Evolutionary conservation across 805 yeast species (phyloP).

Genomic region (Cyberlindnera nakhonratchasimensis): DNA sequence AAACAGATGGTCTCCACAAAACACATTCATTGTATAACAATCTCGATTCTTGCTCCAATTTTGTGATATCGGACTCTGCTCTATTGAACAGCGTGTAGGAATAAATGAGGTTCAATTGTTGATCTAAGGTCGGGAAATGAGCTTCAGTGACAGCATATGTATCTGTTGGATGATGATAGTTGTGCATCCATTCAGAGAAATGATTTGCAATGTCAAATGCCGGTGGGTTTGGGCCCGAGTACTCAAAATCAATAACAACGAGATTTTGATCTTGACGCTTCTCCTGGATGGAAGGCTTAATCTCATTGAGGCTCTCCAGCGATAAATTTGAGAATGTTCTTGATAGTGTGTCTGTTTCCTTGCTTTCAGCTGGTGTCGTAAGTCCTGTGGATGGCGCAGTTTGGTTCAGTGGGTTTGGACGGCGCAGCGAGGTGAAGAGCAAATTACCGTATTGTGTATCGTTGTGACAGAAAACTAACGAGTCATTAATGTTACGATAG

Average conservation of each 20-base stretch:
- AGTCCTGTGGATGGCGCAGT: not conserved
- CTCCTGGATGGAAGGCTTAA: slow-evolving; percentile 37
- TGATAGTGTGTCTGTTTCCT: not conserved
- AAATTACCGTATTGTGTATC: slow-evolving; percentile 97
- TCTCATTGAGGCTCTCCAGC: slow-evolving; percentile 22
- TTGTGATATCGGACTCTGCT: slow-evolving; percentile 22
- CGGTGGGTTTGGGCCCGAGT: slow-evolving; percentile 85
- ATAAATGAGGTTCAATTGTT: slow-evolving; percentile 66
- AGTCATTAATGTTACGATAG: slow-evolving; percentile 44
- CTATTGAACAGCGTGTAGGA: slow-evolving; percentile 44
- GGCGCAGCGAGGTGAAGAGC: slow-evolving; percentile 45
- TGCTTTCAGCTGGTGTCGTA: not conserved
- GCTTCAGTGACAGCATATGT: slow-evolving; percentile 47
- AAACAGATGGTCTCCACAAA: slow-evolving; percentile 79
- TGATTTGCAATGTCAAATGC: slow-evolving; percentile 92
- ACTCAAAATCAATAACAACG: slow-evolving; percentile 95
- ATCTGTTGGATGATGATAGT: slow-evolving; percentile 55
- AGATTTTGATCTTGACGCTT: slow-evolving; percentile 61
- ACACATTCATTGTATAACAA: slow-evolving; percentile 60
- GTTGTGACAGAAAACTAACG: slow-evolving; percentile 84
- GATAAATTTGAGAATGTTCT: slow-evolving; percentile 22
- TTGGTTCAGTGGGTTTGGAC: slow-evolving; percentile 39
- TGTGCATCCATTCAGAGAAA: slow-evolving; percentile 96
- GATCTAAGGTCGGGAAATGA: slow-evolving; percentile 63
- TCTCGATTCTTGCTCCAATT: slow-evolving; percentile 43